Evolutionary conservation across 2,329 filamentous ascomycete species (phyloP).

Genomic region (Talaromyces sp.): DNA sequence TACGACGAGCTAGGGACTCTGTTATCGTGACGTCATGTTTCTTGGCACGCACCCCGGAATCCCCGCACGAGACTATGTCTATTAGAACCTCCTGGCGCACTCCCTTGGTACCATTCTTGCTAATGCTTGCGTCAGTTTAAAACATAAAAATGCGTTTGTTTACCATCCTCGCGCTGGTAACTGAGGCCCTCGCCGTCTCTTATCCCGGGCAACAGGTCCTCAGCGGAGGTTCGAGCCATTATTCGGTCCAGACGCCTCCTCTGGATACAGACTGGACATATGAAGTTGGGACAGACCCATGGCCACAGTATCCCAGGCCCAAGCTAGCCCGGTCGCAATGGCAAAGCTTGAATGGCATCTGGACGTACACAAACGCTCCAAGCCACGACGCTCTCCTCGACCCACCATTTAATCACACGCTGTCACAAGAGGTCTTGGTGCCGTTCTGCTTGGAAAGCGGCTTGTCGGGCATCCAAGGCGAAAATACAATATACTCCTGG

Average conservation of each 20-base stretch:
- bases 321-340: conserved; percentile 42
- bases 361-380: conserved; percentile 41
- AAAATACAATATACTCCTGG: conserved; percentile 41
- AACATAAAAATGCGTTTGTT: not conserved
- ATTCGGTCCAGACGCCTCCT: conserved; percentile 38
- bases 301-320: conserved; percentile 48
- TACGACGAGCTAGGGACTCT: no score
- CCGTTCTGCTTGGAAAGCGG: conserved; percentile 54
- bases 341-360: conserved; percentile 48
- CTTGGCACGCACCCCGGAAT: not conserved
- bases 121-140: not conserved
- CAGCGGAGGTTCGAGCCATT: conserved; percentile 11
- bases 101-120: not conserved
- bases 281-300: conserved; percentile 44
- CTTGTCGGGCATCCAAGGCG: conserved; percentile 46
- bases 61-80: not conserved
- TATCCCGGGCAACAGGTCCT: not conserved
- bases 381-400: conserved; percentile 33
- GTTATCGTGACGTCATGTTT: not conserved
- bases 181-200: not conserved
- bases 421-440: conserved; percentile 45
- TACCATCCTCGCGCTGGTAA: not conserved
- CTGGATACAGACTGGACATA: conserved; percentile 44
- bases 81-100: not conserved
- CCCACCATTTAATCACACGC: conserved; percentile 42